Conservation (phyloP, 2,329 filamentous ascomycete species). For the Clonostachys solani region DNA sequence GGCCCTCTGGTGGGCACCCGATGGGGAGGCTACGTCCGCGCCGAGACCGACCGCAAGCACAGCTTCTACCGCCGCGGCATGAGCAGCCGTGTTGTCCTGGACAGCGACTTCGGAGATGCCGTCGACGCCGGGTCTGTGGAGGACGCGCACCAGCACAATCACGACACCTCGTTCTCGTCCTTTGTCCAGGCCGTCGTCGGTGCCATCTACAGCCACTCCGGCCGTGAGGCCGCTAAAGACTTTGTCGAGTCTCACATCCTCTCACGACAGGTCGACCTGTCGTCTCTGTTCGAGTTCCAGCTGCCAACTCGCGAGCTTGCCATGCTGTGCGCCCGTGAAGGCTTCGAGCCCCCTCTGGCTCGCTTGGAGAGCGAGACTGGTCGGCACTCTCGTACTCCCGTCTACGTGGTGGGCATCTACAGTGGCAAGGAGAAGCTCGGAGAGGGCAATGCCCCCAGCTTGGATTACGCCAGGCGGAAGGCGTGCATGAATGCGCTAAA, state of each 20-base stretch:
- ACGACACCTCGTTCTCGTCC: constrained; percentile 65
- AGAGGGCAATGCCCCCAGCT: constrained; percentile 76
- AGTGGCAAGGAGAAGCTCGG: constrained; percentile 88
- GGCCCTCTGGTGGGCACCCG: constrained; percentile 38
- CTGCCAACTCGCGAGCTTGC: constrained; percentile 80
- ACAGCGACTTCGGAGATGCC: constrained; percentile 77
- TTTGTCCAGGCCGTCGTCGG: constrained; percentile 84
- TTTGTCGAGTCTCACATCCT: constrained; percentile 86
- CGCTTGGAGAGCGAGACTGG: constrained; percentile 89
- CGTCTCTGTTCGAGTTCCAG: constrained; percentile 77
- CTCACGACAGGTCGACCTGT: constrained; percentile 71
- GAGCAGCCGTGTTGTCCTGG: constrained; percentile 73
- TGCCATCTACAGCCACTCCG: constrained; percentile 80
- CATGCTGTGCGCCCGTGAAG: constrained; percentile 80
- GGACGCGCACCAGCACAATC: constrained; percentile 57
- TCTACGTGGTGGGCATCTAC: constrained; percentile 92
- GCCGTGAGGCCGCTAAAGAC: constrained; percentile 69
- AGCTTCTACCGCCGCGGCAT: constrained; percentile 58
- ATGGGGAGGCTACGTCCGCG: constrained; percentile 44
- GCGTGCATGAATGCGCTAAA: constrained; percentile 85
- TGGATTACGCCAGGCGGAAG: constrained; percentile 72
- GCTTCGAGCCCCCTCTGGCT: constrained; percentile 83
- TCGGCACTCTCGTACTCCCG: constrained; percentile 75
- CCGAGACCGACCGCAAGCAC: constrained; percentile 39
- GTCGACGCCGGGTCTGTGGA: constrained; percentile 11